phyloP scores from a whole-genome alignment of 1,284 basidiomycete genomes.

The Cutaneotrichosporon arboriforme region DNA sequence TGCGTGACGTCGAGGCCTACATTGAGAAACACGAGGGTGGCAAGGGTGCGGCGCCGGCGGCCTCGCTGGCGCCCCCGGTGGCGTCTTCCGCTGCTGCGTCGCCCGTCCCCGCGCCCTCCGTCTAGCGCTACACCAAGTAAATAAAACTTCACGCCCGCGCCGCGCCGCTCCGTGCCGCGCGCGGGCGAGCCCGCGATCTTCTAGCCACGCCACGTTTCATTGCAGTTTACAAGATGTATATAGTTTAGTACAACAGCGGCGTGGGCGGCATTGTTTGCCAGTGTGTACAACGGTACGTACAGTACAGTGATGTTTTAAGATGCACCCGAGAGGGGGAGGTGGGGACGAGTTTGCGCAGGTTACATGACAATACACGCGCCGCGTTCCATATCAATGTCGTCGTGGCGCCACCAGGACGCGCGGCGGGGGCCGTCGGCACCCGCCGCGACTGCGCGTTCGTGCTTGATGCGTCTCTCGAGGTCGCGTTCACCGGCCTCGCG shows the following conservation, averaged over 20 bases:
- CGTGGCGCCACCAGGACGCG: slow-evolving; percentile 5
- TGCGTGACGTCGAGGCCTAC: slow-evolving; percentile 3
- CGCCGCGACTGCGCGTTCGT: not conserved
- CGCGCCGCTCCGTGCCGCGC: too few species aligned
- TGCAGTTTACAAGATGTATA: not conserved
- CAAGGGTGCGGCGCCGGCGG: too few species aligned
- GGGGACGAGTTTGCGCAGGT: too few species aligned
- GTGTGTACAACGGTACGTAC: not conserved
- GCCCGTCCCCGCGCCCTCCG: too few species aligned
- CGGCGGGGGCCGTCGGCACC: slow-evolving; percentile 2
- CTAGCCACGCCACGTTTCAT: too few species aligned
- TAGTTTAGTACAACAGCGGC: not conserved
- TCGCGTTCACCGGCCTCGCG: slow-evolving; percentile 14
- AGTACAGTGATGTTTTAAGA: not conserved
- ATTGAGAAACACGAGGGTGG: not conserved
- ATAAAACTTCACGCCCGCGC: too few species aligned
- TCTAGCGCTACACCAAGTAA: not conserved
- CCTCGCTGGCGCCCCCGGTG: too few species aligned
- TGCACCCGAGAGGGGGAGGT: too few species aligned
- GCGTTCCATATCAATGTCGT: slow-evolving; percentile 16
- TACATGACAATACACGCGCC: slow-evolving; percentile 17
- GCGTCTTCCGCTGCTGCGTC: too few species aligned
- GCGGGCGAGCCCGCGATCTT: too few species aligned
- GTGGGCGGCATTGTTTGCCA: not conserved
- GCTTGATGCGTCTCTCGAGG: not conserved